Evolutionary conservation across 176 grass and related monocot species (phyloP), one percentile per base, ranked within the genome.

Genomic region (Oryza punctata): DNA sequence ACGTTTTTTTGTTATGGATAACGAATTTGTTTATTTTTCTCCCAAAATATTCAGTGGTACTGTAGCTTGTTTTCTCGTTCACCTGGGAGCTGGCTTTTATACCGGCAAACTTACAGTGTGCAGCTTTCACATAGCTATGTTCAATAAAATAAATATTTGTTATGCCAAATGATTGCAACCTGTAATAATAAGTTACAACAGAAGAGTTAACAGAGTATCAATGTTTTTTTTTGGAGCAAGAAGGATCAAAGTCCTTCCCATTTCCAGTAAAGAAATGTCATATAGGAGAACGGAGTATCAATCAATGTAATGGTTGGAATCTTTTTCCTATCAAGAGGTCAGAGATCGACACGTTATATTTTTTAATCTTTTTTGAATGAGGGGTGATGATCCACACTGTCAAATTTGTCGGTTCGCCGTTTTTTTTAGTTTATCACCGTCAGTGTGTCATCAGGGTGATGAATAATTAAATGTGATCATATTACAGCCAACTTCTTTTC

Each of bases 281-380:
- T 41, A 41, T 41, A 41, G 40, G 40, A 41, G 9, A 41, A 41
- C 40, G 11, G 38, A 40, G 40, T 41, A 41, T 41, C 40, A 41
- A n/a, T 24, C 43, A 19, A 67, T 44, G 65, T 43, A 65, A 74
- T 23, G 69, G 33, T 30, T 19, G 43, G 46, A 84, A 85, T 85
- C 40, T 77, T 73, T 76, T 76, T 19, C 14, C 41, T 14, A 72
- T 3, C 40, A 77, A 65, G 23, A 43, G 72, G 0, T 19, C 10
- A 12, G 6, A 23, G 33, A 84, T 81, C 30, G 30, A 28, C 12
- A 11, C 52, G 2, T n/a, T 47, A 7, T 60, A 30, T 21, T 29
- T n/a, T 49, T 29, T n/a, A 26, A 18, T 14, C 15, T 8, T 66
- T 65, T 40, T 38, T 19, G 41, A 46, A 66, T 67, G 9, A 25